Base-by-base conservation (phyloP, 2,329 filamentous ascomycete genomes). In the Camptophora hylomeconis region DNA sequence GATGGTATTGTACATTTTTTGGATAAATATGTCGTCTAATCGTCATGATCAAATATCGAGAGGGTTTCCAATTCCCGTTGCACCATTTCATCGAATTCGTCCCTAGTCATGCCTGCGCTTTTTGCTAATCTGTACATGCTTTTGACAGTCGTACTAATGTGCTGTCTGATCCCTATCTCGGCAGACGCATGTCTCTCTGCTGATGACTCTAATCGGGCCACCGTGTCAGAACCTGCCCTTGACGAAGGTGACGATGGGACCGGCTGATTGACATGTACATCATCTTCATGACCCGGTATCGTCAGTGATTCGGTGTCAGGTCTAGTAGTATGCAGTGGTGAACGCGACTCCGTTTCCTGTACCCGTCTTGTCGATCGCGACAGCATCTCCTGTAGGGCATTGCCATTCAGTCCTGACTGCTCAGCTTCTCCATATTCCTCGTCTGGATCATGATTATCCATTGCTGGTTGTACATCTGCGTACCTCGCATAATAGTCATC, bases 81-180 rank as follows among this genome's bases (percentile, higher is more conserved):
- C n/a, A 76, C 62, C 26, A 75, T 54, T 15, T 61, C 52, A 46
- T 70, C 63, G 48, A 77, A 77, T 33, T 75, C 72, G 13, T 57
- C 54, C 20, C 65, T 54, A 11, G 65, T 60, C 39, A 77, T 71
- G 1, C 72, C 72, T 3, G 65, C 65, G 15, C 61, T 61, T 42
- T 59, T 65, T 2, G 71, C 71, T 30, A 77, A 48, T 3, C 71
- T 61, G 50, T 69, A 75, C 45, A 77, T 48, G 44, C 68, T 73
- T 54, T 75, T 75, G 42, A 77, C 60, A 39, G 68, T 71, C 1
- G 67, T 69, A 36, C 67, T 62, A 32, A 77, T 72, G 41, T 77
- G 72, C 45, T 73, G 69, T 41, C 70, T 67, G 26, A 76, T 67
- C 3, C 66, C 72, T 7, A 69, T 51, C 44, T 75, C 71, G 2